Conservation (phyloP, 371 early-diverging fungal genomes). For the Rhizopus sp. region DNA sequence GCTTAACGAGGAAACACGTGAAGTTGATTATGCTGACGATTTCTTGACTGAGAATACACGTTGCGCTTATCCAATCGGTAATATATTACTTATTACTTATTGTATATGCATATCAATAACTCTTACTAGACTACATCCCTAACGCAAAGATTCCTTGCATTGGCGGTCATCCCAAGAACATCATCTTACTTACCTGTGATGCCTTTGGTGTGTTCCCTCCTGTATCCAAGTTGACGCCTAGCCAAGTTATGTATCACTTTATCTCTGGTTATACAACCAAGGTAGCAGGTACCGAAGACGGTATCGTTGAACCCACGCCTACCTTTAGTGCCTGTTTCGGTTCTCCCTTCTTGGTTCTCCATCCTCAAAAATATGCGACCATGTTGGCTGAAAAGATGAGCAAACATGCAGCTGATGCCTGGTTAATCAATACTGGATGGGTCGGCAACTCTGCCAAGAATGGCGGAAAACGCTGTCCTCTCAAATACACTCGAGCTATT, state of each 20-base stretch:
- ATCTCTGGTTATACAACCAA: slow-evolving; percentile 92
- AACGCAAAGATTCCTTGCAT: slow-evolving; percentile 95
- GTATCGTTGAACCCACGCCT: slow-evolving; percentile 85
- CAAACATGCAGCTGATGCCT: slow-evolving; percentile 86
- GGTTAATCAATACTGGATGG: slow-evolving; percentile 99
- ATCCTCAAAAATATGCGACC: slow-evolving; percentile 95
- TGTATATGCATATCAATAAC: too few species aligned
- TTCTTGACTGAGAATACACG: slow-evolving; percentile 96
- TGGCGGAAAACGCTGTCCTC: slow-evolving; percentile 85
- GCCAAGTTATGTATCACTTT: slow-evolving; percentile 98
- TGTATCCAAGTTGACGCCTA: slow-evolving; percentile 86
- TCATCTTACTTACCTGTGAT: slow-evolving; percentile 96
- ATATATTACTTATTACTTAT: too few species aligned
- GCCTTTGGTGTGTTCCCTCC: slow-evolving; percentile 98
- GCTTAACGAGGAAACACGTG: slow-evolving; percentile 77
- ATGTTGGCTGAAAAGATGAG: slow-evolving; percentile 97
- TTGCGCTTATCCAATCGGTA: slow-evolving; percentile 91
- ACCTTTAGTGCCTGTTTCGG: slow-evolving; percentile 97
- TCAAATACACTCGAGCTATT: slow-evolving; percentile 96
- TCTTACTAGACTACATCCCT: slow-evolving; percentile 75
- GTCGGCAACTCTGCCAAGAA: slow-evolving; percentile 90
- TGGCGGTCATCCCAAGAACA: slow-evolving; percentile 94
- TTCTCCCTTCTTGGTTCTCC: slow-evolving; percentile 96
- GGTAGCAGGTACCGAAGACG: slow-evolving; percentile 97
- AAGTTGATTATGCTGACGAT: slow-evolving; percentile 84